Percentiles rank a stretch among this genome's conserved stretches.
These are phyloP conservation scores for Penicillium sp. DNA, from an alignment of 2,329 filamentous ascomycete species.

Conservation along the genomic window DNA sequence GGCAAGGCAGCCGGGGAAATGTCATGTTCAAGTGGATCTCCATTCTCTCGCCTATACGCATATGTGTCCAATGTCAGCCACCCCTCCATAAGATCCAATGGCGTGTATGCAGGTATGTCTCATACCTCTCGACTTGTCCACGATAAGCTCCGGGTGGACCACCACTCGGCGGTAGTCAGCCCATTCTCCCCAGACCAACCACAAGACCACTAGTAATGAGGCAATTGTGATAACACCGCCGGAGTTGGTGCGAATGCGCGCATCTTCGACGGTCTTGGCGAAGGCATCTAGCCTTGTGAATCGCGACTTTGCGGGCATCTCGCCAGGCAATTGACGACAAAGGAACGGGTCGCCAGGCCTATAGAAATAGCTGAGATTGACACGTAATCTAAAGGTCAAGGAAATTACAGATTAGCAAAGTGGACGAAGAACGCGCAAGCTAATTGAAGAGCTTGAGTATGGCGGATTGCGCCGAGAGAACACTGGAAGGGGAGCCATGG, in stretches of 20 bases:
- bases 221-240: slow-evolving; percentile 93
- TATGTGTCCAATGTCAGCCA: slow-evolving; percentile 14
- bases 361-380: background rate
- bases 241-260: slow-evolving; percentile 89
- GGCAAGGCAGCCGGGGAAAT: slow-evolving; percentile 90
- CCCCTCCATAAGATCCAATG: background rate
- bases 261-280: slow-evolving; percentile 98
- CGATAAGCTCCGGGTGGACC: slow-evolving; percentile 88
- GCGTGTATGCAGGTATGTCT: background rate
- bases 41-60: slow-evolving; percentile 81
- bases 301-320: slow-evolving; percentile 86
- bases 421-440: slow-evolving; percentile 11
- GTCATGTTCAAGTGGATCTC: slow-evolving; percentile 98
- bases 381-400: background rate
- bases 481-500: background rate
- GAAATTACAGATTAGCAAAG: background rate
- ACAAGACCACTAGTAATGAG: slow-evolving; percentile 84
- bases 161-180: slow-evolving; percentile 81
- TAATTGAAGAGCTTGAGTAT: background rate
- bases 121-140: slow-evolving; percentile 91
- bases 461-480: background rate
- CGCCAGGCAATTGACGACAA: slow-evolving; percentile 30
- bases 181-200: slow-evolving; percentile 94
- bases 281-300: slow-evolving; percentile 98
- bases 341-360: slow-evolving; percentile 15